Percentiles rank a stretch among this genome's conserved stretches.
Conservation (phyloP, 2,329 filamentous ascomycete species). For the Trichophyton simii region DNA sequence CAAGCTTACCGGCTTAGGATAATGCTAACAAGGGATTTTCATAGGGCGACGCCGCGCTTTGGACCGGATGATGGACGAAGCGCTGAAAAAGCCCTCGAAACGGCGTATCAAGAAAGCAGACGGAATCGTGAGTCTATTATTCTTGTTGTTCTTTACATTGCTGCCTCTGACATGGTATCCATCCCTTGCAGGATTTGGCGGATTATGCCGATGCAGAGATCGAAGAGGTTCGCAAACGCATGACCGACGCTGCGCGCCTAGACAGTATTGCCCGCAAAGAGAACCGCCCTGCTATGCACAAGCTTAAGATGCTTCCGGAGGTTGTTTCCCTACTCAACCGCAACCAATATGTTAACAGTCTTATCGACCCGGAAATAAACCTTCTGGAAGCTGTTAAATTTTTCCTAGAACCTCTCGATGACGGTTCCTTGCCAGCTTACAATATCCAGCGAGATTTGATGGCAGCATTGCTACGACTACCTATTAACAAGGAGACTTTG, state of each 20-base stretch:
- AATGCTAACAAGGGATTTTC: not conserved
- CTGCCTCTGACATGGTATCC: conserved; percentile 19
- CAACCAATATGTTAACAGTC: conserved; percentile 65
- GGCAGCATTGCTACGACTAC: conserved; percentile 62
- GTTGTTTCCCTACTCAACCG: conserved; percentile 81
- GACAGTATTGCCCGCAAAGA: conserved; percentile 73
- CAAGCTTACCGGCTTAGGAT: not conserved
- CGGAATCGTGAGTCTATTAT: conserved; percentile 55
- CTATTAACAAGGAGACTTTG: conserved; percentile 81
- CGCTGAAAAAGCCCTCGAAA: conserved; percentile 67
- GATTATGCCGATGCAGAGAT: conserved; percentile 83
- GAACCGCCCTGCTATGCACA: conserved; percentile 74
- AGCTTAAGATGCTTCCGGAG: conserved; percentile 84
- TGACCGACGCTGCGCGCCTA: conserved; percentile 78
- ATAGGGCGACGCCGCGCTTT: conserved; percentile 63
- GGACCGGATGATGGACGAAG: conserved; percentile 75
- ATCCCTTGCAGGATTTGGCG: conserved; percentile 58
- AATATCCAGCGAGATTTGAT: conserved; percentile 96
- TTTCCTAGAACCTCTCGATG: conserved; percentile 90
- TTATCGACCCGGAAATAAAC: conserved; percentile 90
- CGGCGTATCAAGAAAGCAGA: conserved; percentile 64
- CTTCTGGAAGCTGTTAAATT: conserved; percentile 90
- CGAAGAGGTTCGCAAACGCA: conserved; percentile 70
- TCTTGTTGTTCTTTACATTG: not conserved
- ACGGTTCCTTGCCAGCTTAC: conserved; percentile 88